Base-by-base conservation (phyloP, 1,284 basidiomycete genomes). In the Cutaneotrichosporon sp. region DNA sequence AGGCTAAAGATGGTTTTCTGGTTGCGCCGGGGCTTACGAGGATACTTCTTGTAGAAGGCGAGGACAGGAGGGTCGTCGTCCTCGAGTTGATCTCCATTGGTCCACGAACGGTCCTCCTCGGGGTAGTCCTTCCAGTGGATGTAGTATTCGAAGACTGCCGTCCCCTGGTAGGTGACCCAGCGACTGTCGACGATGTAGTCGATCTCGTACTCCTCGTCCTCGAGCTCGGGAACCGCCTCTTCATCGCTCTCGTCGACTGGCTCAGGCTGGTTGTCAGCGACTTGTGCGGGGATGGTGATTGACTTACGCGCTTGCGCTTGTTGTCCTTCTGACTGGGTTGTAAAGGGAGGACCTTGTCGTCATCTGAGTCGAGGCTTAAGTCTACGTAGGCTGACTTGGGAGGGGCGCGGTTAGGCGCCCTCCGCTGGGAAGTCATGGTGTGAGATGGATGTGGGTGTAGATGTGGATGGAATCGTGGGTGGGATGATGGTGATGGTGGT, bases 1-100 rank as follows among this genome's bases (percentile, higher is more conserved):
- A 60, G 22, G 38, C 59, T 59, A 4, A 58, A 27, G 5, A 58
- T 25, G 16, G 55, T 63, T 10, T 45, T 49, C 25, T 60, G 58
- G 22, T 16, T 52, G 24, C 38, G 34, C 4, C 53, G 38, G 1
- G 72, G 72, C 53, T 73, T 75, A 14, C 34, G 51, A 10, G 74
- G 75, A 42, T 73, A 36, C 31, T 64, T 58, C 29, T 58, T 54
- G 57, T 72, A 75, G 54, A 74, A 74, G 2, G 66, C 66, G 4
- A 72, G 22, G 14, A 75, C 74, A 16, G 69, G 71, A 18, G 70
- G 69, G 62, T 75, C 81, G 59, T 84, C 81, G 69, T 72, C 68
- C 27, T 76, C 71, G 33, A 78, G 69, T 55, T 76, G 69, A 24
- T 60, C 63, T 10, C 72, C 76, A 1, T 50, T 45, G 3, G 72